These are phyloP conservation scores for Lactarius vividus DNA, from an alignment of 768 basidiomycete genomes.

Conservation along the genomic window DNA sequence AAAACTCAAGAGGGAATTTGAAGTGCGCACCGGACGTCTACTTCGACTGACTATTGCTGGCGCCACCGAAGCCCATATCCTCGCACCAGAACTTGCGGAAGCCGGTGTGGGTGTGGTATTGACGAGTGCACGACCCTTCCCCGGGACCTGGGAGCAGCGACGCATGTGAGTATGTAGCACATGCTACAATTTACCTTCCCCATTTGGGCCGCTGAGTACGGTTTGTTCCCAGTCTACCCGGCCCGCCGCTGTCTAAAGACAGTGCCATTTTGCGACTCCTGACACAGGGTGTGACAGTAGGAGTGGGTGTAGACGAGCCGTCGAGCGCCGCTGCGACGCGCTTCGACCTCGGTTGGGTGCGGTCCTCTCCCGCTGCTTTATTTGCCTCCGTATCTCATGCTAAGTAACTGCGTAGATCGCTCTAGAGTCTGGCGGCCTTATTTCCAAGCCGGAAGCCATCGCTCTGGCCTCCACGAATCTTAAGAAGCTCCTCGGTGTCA, in stretches of 20 bases:
- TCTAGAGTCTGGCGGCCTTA: conserved; percentile 38
- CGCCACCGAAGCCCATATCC: conserved; percentile 61
- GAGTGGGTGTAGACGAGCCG: conserved; percentile 44
- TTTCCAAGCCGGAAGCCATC: conserved; percentile 36
- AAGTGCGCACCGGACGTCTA: conserved; percentile 40
- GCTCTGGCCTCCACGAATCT: conserved; percentile 42
- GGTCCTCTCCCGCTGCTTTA: conserved; percentile 11
- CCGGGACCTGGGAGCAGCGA: conserved; percentile 37
- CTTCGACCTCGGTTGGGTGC: conserved; percentile 39
- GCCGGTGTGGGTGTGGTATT: conserved; percentile 39
- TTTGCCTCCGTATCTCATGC: neutral
- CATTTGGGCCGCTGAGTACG: neutral
- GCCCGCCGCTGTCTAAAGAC: conserved; percentile 61
- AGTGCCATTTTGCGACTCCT: conserved; percentile 53
- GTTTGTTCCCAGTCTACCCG: conserved; percentile 49
- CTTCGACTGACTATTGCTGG: conserved; percentile 64
- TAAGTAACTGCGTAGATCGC: conserved; percentile 33
- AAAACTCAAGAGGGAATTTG: conserved; percentile 62
- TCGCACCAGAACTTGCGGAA: conserved; percentile 60
- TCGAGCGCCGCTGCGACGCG: conserved; percentile 35
- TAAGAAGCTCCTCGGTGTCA: conserved; percentile 41
- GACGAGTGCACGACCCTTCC: conserved; percentile 37
- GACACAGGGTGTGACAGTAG: conserved; percentile 59
- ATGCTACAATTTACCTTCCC: neutral
- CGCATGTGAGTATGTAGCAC: conserved; percentile 30